Conservation (phyloP, 495 filamentous ascomycete species). For the Penicillium desertorum region DNA sequence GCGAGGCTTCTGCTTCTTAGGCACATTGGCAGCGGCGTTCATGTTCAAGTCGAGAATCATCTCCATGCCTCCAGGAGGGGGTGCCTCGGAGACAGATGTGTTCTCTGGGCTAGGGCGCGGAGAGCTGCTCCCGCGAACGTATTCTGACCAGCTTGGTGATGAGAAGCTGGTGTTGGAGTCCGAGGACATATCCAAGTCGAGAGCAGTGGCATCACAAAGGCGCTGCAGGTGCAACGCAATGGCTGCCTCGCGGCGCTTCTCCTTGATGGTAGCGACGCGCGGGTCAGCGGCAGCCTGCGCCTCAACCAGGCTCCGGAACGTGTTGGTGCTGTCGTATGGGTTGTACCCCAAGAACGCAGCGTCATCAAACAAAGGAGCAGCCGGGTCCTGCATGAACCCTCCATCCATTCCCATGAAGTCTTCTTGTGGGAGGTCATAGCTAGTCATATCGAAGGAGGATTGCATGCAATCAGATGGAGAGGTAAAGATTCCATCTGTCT, state of each 20-base stretch:
- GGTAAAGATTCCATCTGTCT: conserved; percentile 25
- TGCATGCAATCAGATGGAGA: conserved; percentile 26
- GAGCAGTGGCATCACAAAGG: conserved; percentile 33
- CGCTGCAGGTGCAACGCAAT: conserved; percentile 47
- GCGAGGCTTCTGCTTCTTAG: conserved; percentile 48
- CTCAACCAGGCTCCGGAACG: conserved; percentile 42
- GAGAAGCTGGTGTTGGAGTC: conserved; percentile 41
- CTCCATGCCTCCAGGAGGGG: conserved; percentile 33
- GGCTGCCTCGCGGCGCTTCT: conserved; percentile 47
- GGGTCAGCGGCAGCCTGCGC: conserved; percentile 41
- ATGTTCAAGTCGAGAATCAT: conserved; percentile 51
- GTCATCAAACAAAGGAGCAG: conserved; percentile 28
- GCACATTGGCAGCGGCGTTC: conserved; percentile 44
- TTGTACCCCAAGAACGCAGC: conserved; percentile 26
- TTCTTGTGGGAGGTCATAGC: conserved; percentile 27
- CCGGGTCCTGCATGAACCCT: conserved; percentile 26
- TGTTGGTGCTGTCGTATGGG: conserved; percentile 22
- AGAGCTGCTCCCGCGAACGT: conserved; percentile 31
- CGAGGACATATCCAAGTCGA: conserved; percentile 32
- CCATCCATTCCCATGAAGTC: conserved; percentile 25
- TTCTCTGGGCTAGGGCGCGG: conserved; percentile 25
- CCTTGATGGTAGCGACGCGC: conserved; percentile 38
- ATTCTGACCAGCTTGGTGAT: conserved; percentile 40
- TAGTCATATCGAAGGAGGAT: conserved; percentile 30
- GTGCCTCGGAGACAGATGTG: conserved; percentile 14